A percentile compares a stretch with the other conserved stretches of the same genome.
phyloP scores from a whole-genome alignment of 805 yeast genomes.

The Candida silvatica region DNA sequence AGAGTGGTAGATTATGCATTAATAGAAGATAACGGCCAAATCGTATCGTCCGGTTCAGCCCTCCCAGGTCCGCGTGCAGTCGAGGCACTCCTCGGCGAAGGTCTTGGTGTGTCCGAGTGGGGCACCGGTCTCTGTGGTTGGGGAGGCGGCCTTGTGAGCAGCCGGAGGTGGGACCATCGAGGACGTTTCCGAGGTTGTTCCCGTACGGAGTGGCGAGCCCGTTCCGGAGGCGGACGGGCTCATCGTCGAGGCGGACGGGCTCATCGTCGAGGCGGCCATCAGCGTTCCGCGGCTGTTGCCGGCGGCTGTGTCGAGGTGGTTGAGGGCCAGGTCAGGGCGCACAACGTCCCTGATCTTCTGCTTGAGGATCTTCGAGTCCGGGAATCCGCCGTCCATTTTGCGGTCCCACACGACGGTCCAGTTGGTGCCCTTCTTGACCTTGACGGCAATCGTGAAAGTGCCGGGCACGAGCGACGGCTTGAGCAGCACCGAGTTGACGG shows the following conservation, averaged over 20 bases:
- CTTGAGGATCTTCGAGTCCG: conserved; percentile 76
- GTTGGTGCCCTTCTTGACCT: conserved; percentile 20
- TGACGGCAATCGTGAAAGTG: conserved; percentile 51
- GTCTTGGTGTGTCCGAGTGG: conserved; percentile 6
- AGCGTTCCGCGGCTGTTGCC: conserved; percentile 13
- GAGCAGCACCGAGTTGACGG: conserved; percentile 42
- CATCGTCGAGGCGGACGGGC: neutral
- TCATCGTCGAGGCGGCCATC: conserved; percentile 1
- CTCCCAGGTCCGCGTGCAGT: conserved; percentile 23
- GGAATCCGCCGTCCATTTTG: conserved; percentile 63
- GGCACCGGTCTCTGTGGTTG: conserved; percentile 1
- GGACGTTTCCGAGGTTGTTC: neutral
- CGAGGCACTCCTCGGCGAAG: conserved; percentile 20
- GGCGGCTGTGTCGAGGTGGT: conserved; percentile 49
- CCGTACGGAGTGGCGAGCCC: too few species aligned
- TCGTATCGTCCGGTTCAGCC: conserved; percentile 8
- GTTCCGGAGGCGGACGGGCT: conserved; percentile 1
- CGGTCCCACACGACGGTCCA: conserved; percentile 51
- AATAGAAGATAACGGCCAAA: neutral
- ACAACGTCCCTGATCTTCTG: conserved; percentile 51
- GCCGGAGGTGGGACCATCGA: neutral
- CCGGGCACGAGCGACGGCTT: conserved; percentile 40
- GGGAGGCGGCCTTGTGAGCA: too few species aligned
- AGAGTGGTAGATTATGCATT: too few species aligned
- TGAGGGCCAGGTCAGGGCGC: conserved; percentile 46